Conservation (phyloP, 768 basidiomycete species). For the Udeniomyces megalosporus region DNA sequence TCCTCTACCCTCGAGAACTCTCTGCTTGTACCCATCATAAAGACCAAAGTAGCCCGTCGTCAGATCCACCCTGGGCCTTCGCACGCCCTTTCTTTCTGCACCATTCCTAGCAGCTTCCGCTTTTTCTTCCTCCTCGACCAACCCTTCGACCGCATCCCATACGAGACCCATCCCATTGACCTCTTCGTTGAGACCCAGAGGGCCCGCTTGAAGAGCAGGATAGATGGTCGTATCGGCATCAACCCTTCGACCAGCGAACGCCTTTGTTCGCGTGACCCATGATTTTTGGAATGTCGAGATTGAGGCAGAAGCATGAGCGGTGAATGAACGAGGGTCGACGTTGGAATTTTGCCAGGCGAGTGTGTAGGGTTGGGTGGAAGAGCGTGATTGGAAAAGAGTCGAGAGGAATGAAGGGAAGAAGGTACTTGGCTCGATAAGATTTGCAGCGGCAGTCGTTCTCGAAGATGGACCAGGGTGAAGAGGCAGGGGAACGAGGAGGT, state of each 20-base stretch:
- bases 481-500: slow-evolving; percentile 32
- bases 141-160: slow-evolving; percentile 24
- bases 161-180: slow-evolving; percentile 38
- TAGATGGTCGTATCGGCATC: slow-evolving; percentile 43
- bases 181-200: slow-evolving; percentile 73
- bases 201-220: slow-evolving; percentile 78
- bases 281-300: slow-evolving; percentile 46
- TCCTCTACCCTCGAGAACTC: slow-evolving; percentile 40
- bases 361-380: slow-evolving; percentile 31
- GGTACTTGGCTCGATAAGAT: slow-evolving; percentile 38
- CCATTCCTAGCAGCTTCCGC: not conserved
- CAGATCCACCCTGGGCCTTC: slow-evolving; percentile 41
- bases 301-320: slow-evolving; percentile 42
- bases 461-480: slow-evolving; percentile 19
- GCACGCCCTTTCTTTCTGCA: slow-evolving; percentile 30
- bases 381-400: not conserved
- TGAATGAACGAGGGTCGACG: slow-evolving; percentile 54
- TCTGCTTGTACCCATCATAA: slow-evolving; percentile 58
- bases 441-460: not conserved
- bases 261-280: slow-evolving; percentile 17
- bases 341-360: slow-evolving; percentile 52
- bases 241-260: slow-evolving; percentile 19
- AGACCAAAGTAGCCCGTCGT: slow-evolving; percentile 94
- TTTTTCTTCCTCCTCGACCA: slow-evolving; percentile 19
- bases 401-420: slow-evolving; percentile 37